These are phyloP conservation scores for Saitoella complicata DNA, from an alignment of 805 yeast genomes.

Conservation along the genomic window DNA sequence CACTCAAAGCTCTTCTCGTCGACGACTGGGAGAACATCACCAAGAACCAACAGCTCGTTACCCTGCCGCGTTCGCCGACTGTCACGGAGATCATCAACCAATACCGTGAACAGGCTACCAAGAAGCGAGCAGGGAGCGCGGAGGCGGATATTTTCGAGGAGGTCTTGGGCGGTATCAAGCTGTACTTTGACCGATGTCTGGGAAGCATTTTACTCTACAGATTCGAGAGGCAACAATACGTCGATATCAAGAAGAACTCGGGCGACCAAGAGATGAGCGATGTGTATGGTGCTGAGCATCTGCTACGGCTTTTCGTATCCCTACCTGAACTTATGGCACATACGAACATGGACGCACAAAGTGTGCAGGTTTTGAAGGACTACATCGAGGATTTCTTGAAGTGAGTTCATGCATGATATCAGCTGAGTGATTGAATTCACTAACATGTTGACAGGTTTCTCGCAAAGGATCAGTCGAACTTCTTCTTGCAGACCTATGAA, in stretches of 20 bases:
- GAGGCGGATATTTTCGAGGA: conserved; percentile 43
- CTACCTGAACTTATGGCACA: conserved; percentile 72
- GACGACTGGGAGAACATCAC: conserved; percentile 92
- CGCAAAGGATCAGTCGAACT: conserved; percentile 26
- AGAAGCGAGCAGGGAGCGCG: conserved; percentile 21
- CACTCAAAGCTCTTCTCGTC: conserved; percentile 54
- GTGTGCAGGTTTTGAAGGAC: conserved; percentile 37
- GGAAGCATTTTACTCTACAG: conserved; percentile 57
- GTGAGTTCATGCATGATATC: conserved; percentile 17
- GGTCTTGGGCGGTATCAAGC: conserved; percentile 48
- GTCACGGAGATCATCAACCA: conserved; percentile 38
- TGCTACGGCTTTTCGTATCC: conserved; percentile 57
- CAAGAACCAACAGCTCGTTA: conserved; percentile 40
- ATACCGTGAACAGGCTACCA: conserved; percentile 25
- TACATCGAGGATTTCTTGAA: conserved; percentile 39
- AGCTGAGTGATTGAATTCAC: background rate
- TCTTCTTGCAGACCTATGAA: conserved; percentile 29
- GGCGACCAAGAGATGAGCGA: conserved; percentile 25
- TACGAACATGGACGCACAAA: conserved; percentile 66
- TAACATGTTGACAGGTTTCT: conserved; percentile 18
- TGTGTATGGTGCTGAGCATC: conserved; percentile 68
- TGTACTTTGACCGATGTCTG: conserved; percentile 59
- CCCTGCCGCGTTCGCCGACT: conserved; percentile 40
- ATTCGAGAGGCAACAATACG: conserved; percentile 60
- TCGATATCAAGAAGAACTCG: conserved; percentile 27